phyloP scores from a whole-genome alignment of 306 rosid genomes.

The Sesbania bispinosa region DNA sequence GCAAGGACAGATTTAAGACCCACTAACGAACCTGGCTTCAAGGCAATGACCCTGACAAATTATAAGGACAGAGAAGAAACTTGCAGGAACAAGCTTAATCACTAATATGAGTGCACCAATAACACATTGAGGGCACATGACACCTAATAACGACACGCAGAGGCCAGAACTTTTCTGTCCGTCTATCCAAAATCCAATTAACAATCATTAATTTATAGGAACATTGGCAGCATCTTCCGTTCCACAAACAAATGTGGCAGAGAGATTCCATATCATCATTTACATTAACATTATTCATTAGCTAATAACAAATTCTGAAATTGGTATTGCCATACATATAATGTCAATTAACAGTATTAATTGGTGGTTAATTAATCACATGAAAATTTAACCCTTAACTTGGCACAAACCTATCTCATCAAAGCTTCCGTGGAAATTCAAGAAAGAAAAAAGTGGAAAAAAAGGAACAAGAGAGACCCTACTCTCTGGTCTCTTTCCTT shows the following conservation, averaged over 20 bases:
- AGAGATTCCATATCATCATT: conserved; percentile 10
- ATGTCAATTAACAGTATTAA: background rate
- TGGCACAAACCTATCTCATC: background rate
- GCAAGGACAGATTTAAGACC: conserved; percentile 24
- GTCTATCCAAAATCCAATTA: background rate
- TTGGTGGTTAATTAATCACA: conserved; percentile 2
- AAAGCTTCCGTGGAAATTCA: background rate
- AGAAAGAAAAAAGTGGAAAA: background rate
- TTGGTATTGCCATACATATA: background rate
- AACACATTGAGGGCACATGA: conserved; percentile 1
- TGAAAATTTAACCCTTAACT: background rate
- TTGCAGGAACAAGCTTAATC: conserved; percentile 14
- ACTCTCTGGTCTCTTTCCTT: background rate
- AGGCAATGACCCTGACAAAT: conserved; percentile 22
- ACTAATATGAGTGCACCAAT: conserved; percentile 18
- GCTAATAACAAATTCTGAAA: conserved; percentile 2
- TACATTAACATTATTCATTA: conserved; percentile 10
- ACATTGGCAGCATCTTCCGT: conserved; percentile 16
- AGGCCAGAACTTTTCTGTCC: background rate
- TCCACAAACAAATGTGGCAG: background rate
- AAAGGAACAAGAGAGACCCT: background rate
- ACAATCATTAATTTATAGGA: conserved; percentile 20
- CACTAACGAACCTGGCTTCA: conserved; percentile 28
- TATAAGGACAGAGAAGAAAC: conserved; percentile 16
- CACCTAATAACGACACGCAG: conserved; percentile 39